Conservation (phyloP, 2,329 filamentous ascomycete genomes). For the Colletotrichum eremochloae region DNA sequence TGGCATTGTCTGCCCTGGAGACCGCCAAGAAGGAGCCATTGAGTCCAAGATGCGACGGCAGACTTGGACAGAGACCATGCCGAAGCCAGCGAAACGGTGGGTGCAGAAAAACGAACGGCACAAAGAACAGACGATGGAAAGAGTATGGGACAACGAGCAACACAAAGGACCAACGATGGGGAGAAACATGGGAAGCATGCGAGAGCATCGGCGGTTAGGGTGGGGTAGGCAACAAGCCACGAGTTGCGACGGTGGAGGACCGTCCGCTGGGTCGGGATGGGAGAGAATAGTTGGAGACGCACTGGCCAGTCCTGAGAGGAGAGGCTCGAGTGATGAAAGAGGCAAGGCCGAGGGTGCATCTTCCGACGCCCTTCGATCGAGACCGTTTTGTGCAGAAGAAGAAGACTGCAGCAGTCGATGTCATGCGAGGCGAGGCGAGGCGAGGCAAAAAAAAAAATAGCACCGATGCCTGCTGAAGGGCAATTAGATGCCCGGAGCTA, state of each 20-base stretch:
- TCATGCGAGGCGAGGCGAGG: not conserved
- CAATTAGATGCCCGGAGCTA: not conserved
- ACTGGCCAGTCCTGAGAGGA: conserved; percentile 29
- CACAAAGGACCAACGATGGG: conserved; percentile 4
- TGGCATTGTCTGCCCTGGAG: not conserved
- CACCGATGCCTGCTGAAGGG: not conserved
- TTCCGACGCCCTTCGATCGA: not conserved
- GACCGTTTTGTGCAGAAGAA: not conserved
- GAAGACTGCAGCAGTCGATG: conserved; percentile 3
- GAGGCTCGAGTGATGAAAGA: conserved; percentile 32
- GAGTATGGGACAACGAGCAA: too few species aligned
- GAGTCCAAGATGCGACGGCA: conserved; percentile 6
- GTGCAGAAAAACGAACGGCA: not conserved
- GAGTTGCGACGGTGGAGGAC: conserved; percentile 26
- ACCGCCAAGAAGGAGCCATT: conserved; percentile 7
- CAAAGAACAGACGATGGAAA: not conserved
- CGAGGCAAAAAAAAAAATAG: not conserved
- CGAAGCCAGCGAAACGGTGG: conserved; percentile 28
- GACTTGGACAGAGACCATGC: conserved; percentile 18
- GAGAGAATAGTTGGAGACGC: conserved; percentile 18
- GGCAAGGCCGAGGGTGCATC: conserved; percentile 15
- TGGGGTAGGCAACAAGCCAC: conserved; percentile 27
- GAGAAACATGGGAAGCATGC: not conserved
- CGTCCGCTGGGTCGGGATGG: not conserved
- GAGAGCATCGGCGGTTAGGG: conserved; percentile 28